A percentile compares a stretch with the other conserved stretches of the same genome.
These are phyloP conservation scores for Yamadazyma takamatsuzukensis DNA, from an alignment of 805 yeast species.

Conservation along the genomic window DNA sequence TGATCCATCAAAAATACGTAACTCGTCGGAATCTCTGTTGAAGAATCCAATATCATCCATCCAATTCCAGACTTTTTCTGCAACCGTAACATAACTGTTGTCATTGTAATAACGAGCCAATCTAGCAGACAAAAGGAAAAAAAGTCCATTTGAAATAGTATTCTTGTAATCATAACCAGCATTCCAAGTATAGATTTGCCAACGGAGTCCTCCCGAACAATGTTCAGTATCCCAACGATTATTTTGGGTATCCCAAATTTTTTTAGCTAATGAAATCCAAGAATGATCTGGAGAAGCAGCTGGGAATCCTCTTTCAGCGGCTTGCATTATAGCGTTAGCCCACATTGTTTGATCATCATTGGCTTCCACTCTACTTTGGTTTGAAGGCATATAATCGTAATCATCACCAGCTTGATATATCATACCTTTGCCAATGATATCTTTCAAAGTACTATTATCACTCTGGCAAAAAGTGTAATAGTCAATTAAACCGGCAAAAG, in stretches of 20 bases:
- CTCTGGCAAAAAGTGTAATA: conserved; percentile 34
- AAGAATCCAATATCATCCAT: conserved; percentile 41
- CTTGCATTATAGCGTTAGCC: conserved; percentile 43
- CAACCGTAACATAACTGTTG: conserved; percentile 67
- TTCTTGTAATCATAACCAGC: conserved; percentile 90
- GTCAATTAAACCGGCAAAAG: conserved; percentile 43
- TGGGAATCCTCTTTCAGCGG: conserved; percentile 40
- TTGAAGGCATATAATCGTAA: conserved; percentile 37
- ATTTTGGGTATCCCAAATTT: conserved; percentile 85
- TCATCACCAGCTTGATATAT: conserved; percentile 36
- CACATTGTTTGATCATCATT: conserved; percentile 49
- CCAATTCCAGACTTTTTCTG: conserved; percentile 78
- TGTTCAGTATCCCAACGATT: conserved; percentile 70
- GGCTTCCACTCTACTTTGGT: conserved; percentile 42
- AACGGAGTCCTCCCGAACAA: conserved; percentile 87
- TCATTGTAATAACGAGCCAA: conserved; percentile 78
- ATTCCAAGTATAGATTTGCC: conserved; percentile 95
- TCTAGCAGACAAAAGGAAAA: conserved; percentile 82
- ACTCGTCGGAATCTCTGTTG: conserved; percentile 16
- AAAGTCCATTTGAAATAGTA: conserved; percentile 79
- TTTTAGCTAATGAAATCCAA: conserved; percentile 83
- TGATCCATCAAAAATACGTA: conserved; percentile 54
- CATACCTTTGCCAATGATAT: conserved; percentile 31
- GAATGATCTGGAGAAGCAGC: conserved; percentile 55
- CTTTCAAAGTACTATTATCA: conserved; percentile 22